These are phyloP conservation scores for Centella asiatica DNA, from an alignment of 129 eudicot species.

Conservation along the genomic window DNA sequence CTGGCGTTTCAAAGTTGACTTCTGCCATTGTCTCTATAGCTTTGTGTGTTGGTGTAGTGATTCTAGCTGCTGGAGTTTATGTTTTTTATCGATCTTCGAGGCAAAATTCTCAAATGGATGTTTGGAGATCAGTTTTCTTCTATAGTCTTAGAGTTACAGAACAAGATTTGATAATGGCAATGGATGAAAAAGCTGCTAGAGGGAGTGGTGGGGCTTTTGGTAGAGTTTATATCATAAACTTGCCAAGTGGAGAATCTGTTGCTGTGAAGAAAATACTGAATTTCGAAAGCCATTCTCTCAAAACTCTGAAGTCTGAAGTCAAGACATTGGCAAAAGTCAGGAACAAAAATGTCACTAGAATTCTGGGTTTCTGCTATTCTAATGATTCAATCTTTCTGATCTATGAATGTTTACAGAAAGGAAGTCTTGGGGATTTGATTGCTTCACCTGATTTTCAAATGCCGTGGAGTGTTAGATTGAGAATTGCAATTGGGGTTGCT, in stretches of 20 bases:
- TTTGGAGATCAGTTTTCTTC: slow-evolving; percentile 78
- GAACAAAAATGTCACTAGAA: slow-evolving; percentile 59
- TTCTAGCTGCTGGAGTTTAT: slow-evolving; percentile 36
- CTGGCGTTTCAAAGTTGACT: slow-evolving; percentile 34
- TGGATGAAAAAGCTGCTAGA: slow-evolving; percentile 64
- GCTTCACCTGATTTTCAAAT: slow-evolving; percentile 40
- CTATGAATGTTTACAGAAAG: slow-evolving; percentile 62
- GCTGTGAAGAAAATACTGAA: slow-evolving; percentile 57
- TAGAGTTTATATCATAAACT: slow-evolving; percentile 51
- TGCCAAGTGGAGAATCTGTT: slow-evolving; percentile 80
- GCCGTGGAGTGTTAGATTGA: slow-evolving; percentile 64
- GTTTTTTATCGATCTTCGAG: slow-evolving; percentile 31
- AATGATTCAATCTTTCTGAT: slow-evolving; percentile 61
- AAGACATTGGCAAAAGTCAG: slow-evolving; percentile 73
- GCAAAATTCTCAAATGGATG: slow-evolving; percentile 33
- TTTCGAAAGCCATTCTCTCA: slow-evolving; percentile 52
- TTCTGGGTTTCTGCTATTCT: slow-evolving; percentile 77
- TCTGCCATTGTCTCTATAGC: slow-evolving; percentile 51
- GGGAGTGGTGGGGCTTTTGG: slow-evolving; percentile 63
- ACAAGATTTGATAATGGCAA: slow-evolving; percentile 61
- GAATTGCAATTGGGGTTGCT: slow-evolving; percentile 75
- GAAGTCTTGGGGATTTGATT: slow-evolving; percentile 75
- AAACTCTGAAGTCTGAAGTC: slow-evolving; percentile 56
- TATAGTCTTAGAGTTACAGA: slow-evolving; percentile 75
- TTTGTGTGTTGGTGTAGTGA: slow-evolving; percentile 32